Base-by-base conservation (phyloP, 345 rosid species). In the Ceriops decandra region DNA sequence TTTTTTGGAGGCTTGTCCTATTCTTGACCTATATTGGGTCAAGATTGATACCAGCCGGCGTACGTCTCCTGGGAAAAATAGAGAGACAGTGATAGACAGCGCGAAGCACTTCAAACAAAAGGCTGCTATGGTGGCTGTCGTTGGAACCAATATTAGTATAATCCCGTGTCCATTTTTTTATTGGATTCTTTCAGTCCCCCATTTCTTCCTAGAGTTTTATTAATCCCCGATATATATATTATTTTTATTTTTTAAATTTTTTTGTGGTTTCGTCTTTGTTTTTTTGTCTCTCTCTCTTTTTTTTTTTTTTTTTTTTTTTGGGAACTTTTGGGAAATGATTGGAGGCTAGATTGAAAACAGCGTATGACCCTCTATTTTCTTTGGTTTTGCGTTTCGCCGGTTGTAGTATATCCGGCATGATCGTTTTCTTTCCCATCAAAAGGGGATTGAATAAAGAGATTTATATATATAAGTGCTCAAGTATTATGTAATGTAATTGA, bases 341-440 rank as follows among this genome's bases (percentile, higher is more conserved):
- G 33, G 24, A 46, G 17, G 10, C 52, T 26, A 0, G 31, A 38
- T 15, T 10, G 15, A 11, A 9, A 38, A 10, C 66, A 38, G 13
- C 26, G 28, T n/a, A n/a, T 9, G 21, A 7, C 20, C 7, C n/a
- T 6, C 32, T 26, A 13, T 6, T 38, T 66, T 53, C 31, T 64
- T 28, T 65, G 61, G 69, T 54, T 67, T 36, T 36, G 35, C 52
- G 26, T 7, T 67, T 56, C 16, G 52, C 16, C 24, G 17, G 30
- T 36, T 2, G 15, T 1, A 28, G 19, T 16, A 32, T 38, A 36
- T 26, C 2, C 4, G 9, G 19, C 36, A 30, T 22, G 28, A 16
- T 42, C 36, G 28, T 38, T 68, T 24, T 20, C 62, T 53, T 6
- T 38, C 13, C 13, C 47, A 1, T 11, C 47, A 38, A 38, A 10